Percentiles rank a stretch among this genome's conserved stretches.
Evolutionary conservation across 1,139 yeast genomes (phyloP).

Genomic region (Saccharomyces hybrid): DNA sequence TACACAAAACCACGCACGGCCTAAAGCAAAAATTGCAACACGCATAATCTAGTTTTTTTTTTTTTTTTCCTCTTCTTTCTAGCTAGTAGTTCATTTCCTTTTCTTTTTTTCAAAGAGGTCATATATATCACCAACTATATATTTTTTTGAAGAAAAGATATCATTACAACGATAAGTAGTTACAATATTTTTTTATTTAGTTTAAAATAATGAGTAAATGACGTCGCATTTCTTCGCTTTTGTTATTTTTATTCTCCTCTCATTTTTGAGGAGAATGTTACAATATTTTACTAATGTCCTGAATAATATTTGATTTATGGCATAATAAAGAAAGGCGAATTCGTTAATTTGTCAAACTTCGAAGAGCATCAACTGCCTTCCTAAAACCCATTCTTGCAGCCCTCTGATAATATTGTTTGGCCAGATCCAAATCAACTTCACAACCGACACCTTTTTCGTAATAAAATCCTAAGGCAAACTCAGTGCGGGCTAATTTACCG

Average conservation of each 20-base stretch:
- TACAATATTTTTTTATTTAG: neutral
- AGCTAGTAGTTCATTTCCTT: neutral
- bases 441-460: constrained; percentile 75
- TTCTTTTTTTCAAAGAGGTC: neutral
- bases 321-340: neutral
- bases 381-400: constrained; percentile 58
- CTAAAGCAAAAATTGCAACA: neutral
- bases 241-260: neutral
- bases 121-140: neutral
- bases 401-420: constrained; percentile 46
- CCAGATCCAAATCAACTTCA: constrained; percentile 39
- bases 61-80: neutral
- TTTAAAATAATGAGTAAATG: neutral
- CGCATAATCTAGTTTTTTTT: neutral
- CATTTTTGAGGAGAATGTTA: neutral
- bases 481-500: constrained; percentile 74
- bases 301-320: neutral
- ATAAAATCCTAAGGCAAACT: constrained; percentile 75
- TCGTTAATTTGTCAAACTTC: neutral
- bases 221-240: neutral
- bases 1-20: neutral
- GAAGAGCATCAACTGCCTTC: constrained; percentile 37
- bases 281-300: neutral
- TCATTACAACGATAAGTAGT: neutral
- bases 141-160: neutral